Conservation (phyloP, 164 flowering plant species). For the Vitis vinifera region ASM3070453v1 NC_081806.1:6249501-6250000, state of each 20-base stretch:
- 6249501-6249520: neutral
- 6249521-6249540: neutral
- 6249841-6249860: slow-evolving; percentile 94
- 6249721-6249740: too few species aligned
- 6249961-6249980: too few species aligned
- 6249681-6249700: neutral
- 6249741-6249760: too few species aligned
- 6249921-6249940: neutral
- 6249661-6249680: neutral
- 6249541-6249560: neutral
- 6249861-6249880: slow-evolving; percentile 92
- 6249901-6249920: neutral
- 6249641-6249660: too few species aligned
- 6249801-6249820: slow-evolving; percentile 81
- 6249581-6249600: too few species aligned
- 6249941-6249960: neutral
- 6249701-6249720: neutral
- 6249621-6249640: too few species aligned
- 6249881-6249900: slow-evolving; percentile 49
- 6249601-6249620: too few species aligned
- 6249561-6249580: neutral
- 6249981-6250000: neutral
- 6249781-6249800: neutral
- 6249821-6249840: slow-evolving; percentile 84
- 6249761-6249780: neutral